Evolutionary conservation across 2,329 filamentous ascomycete genomes (phyloP), one percentile per base, ranked within the genome.

Genomic region (Fusarium sp.): DNA sequence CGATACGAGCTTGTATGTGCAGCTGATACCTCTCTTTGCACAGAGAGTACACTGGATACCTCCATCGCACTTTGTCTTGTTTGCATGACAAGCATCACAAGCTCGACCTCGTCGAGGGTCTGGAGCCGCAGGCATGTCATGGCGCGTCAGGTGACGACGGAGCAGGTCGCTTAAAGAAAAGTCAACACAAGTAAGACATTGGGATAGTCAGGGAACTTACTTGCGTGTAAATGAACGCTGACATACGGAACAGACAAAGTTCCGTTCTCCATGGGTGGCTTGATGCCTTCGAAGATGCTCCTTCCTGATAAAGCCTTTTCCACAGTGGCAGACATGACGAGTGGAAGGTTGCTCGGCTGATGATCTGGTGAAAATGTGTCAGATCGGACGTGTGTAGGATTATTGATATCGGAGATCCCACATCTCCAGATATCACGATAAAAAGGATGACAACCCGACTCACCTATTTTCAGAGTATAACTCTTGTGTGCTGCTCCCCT

Each of bases 31-130:
- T 60, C 79, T 76, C 66, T 81, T 83, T 4, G 69, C 65, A 49
- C 82, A 83, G 2, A 80, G 77, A 1, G 78, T 76, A 46, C 82
- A 83, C 23, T 75, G 76, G 2, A 71, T 60, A 11, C 80, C 79
- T 2, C 82, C 82, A 61, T 81, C 78, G 54, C 82, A 83, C 63
- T 81, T 82, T 2, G 79, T 82, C 72, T 83, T 84, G 63, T 79
- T 82, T n/a, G 78, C 73, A 51, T 81, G 82, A 27, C 82, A 84
- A 6, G 79, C 75, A 65, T 82, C 77, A 53, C 82, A 84, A 9
- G 82, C 82, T 7, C 77, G 75, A 27, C 79, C 79, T 23, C 77
- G 77, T 49, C 81, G 76, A 5, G 75, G 72, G 27, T 78, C 76
- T 6, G 77, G 75, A 2, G 70, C 66, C 1, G 74, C 65, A 1